Percentiles rank a stretch among this genome's conserved stretches.
These are phyloP conservation scores for Handroanthus guayacan DNA, from an alignment of 257 asterid genomes.

Conservation along the genomic window DNA sequence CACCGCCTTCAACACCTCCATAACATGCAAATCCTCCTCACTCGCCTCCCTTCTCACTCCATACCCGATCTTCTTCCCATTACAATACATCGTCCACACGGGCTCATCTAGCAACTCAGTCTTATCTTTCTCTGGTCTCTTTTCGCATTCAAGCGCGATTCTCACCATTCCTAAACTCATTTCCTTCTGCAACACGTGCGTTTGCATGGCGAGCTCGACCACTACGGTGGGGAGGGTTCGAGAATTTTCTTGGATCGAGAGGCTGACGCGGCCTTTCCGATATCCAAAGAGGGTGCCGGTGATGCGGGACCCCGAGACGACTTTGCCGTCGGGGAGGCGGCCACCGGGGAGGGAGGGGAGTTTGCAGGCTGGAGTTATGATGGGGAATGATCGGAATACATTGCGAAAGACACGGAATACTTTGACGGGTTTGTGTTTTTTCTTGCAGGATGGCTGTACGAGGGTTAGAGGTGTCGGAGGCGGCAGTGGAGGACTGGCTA, in stretches of 20 bases:
- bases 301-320: conserved; percentile 47
- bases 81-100: conserved; percentile 81
- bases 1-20: conserved; percentile 79
- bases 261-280: conserved; percentile 65
- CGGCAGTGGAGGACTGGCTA: conserved; percentile 42
- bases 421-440: conserved; percentile 43
- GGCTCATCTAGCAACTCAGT: conserved; percentile 68
- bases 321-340: conserved; percentile 49
- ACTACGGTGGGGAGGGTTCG: conserved; percentile 52
- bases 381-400: conserved; percentile 84
- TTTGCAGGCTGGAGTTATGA: conserved; percentile 69
- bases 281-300: conserved; percentile 81
- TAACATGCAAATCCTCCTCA: conserved; percentile 79
- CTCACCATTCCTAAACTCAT: conserved; percentile 61
- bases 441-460: conserved; percentile 62
- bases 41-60: conserved; percentile 63
- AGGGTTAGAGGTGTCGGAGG: conserved; percentile 55
- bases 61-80: conserved; percentile 81
- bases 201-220: conserved; percentile 67
- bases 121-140: conserved; percentile 42
- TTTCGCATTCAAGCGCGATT: conserved; percentile 65
- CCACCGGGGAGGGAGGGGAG: conserved; percentile 76
- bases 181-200: conserved; percentile 56
- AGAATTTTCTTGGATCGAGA: conserved; percentile 58
- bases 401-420: conserved; percentile 66